phyloP scores from a whole-genome alignment of 495 filamentous ascomycete genomes.

The Penicillium macrosclerotiorum region DNA sequence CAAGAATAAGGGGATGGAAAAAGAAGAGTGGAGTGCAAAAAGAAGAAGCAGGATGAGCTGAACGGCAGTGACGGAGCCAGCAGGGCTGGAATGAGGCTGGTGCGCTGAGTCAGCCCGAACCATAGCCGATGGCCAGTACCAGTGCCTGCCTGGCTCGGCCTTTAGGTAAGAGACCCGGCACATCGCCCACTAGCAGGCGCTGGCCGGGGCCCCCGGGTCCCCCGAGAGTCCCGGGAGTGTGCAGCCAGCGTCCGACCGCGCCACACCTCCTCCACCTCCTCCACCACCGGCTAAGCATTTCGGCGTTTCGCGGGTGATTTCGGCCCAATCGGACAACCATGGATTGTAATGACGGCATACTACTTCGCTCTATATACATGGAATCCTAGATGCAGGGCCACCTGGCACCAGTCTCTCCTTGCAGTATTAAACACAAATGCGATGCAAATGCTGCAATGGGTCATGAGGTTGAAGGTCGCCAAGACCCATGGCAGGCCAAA shows the following conservation, averaged over 20 bases:
- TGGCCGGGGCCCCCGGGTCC: too few relatives aligned
- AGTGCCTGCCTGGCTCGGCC: too few relatives aligned
- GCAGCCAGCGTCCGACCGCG: too few relatives aligned
- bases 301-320: slow-evolving; percentile 25
- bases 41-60: slow-evolving; percentile 11
- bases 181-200: too few relatives aligned
- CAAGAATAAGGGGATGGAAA: slow-evolving; percentile 15
- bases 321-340: slow-evolving; percentile 21
- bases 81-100: slow-evolving; percentile 21
- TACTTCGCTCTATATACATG: slow-evolving; percentile 1
- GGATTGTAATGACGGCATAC: slow-evolving; percentile 16
- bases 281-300: slow-evolving; percentile 26
- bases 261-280: too few relatives aligned
- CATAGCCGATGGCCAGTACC: slow-evolving; percentile 14
- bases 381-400: background rate
- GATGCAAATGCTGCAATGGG: background rate
- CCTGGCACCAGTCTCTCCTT: background rate
- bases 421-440: background rate
- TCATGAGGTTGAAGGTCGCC: background rate
- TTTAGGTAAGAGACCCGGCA: too few relatives aligned
- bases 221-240: too few relatives aligned
- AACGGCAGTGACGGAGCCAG: slow-evolving; percentile 21
- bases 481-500: too few relatives aligned
- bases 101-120: slow-evolving; percentile 28
- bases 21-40: slow-evolving; percentile 12